Conservation (phyloP, 1,139 yeast species). For the Saccharomyces hybrid region DNA sequence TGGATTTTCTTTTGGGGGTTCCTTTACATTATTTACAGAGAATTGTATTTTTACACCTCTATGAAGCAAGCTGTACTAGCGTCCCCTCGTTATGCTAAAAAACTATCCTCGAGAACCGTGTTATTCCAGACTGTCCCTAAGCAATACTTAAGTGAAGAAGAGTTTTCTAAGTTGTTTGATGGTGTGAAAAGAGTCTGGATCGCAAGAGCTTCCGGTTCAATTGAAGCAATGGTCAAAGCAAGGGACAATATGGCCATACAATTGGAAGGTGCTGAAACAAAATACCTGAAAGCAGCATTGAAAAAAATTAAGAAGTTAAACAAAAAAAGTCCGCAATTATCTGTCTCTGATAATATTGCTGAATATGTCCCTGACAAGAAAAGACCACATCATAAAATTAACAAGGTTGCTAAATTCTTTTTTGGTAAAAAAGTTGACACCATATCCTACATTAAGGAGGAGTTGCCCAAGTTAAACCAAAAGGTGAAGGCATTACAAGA, state of each 20-base stretch:
- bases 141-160: conserved; percentile 53
- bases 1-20: conserved; percentile 71
- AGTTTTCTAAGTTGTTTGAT: conserved; percentile 54
- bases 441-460: conserved; percentile 59
- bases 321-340: conserved; percentile 31
- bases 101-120: conserved; percentile 69
- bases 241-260: conserved; percentile 55
- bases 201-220: conserved; percentile 56
- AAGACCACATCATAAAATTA: conserved; percentile 59
- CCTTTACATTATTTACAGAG: conserved; percentile 69
- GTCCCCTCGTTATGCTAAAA: conserved; percentile 68
- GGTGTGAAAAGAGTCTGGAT: conserved; percentile 70
- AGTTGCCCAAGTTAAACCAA: conserved; percentile 57
- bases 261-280: conserved; percentile 65
- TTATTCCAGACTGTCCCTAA: conserved; percentile 76
- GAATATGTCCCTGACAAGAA: conserved; percentile 70
- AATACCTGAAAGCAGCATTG: conserved; percentile 48
- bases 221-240: conserved; percentile 49
- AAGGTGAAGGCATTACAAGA: conserved; percentile 58
- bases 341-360: conserved; percentile 44
- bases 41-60: conserved; percentile 69
- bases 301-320: conserved; percentile 59
- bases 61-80: conserved; percentile 75
- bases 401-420: conserved; percentile 38
- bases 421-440: conserved; percentile 84